Evolutionary conservation across 2,329 filamentous ascomycete species (phyloP), one percentile per base, ranked within the genome.

Genomic region (Curvularia sp.): DNA sequence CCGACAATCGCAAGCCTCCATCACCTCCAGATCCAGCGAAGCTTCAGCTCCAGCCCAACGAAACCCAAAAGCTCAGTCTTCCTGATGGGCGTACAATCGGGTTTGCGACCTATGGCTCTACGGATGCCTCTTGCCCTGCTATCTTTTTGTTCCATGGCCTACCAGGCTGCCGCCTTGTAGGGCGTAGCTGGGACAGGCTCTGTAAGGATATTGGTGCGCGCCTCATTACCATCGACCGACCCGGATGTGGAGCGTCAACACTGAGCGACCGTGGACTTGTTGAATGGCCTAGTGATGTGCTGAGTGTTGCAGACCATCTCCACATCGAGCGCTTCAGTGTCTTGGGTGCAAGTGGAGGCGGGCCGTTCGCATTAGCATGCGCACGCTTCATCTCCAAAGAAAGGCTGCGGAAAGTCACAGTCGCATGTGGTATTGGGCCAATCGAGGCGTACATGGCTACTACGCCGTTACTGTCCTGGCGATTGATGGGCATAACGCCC

Each of bases 341-440:
- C 30, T 15, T 34, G 30, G 30, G 81, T 1, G 67, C 74, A 4
- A 81, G 78, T 1, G 81, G 80, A 5, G 81, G 81, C 21, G 79
- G 80, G 0, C 81, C 80, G 2, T 82, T 79, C 61, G 76, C 77
- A 1, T 66, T 82, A 3, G 80, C 80, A n/a, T 83, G 80, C 60
- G 78, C 79, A 15, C 67, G 73, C 28, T 57, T 59, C 4, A 63
- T 82, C 5, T 73, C 78, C 15, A 53, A 52, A 32, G 59, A 57
- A 21, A 60, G 68, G 5, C 53, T 72, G 58, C 54, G 30, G 30
- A n/a, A 62, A 58, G 4, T 27, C 5, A 59, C 59, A 5, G 57
- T 70, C 6, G 64, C 70, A 10, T 64, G 61, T 8, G 62, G 66
- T 15, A 68, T 59, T 28, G 10, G 38, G 38, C 59, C 64, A 18